Conservation (phyloP, 306 rosid species). For the Senna tora region DNA sequence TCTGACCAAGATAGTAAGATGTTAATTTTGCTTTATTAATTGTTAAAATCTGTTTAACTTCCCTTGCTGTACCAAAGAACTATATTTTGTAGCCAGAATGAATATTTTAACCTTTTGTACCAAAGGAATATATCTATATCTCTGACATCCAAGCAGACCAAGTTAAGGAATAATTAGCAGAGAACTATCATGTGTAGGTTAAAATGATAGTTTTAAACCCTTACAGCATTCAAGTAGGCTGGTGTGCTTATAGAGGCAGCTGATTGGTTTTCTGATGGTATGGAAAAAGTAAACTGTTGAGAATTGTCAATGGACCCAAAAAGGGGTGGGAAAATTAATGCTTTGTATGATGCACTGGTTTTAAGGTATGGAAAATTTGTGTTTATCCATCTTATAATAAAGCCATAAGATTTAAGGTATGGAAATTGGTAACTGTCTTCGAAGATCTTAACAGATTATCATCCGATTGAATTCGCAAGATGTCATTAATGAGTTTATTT, state of each 20-base stretch:
- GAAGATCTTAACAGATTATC: background rate
- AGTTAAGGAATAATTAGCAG: background rate
- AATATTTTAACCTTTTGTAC: background rate
- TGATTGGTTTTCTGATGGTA: background rate
- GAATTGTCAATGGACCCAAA: constrained; percentile 8
- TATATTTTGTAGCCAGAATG: constrained; percentile 6
- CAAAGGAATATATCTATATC: background rate
- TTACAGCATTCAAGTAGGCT: background rate
- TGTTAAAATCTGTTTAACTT: background rate
- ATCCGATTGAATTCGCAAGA: constrained; percentile 19
- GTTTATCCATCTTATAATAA: constrained; percentile 18
- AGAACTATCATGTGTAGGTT: background rate
- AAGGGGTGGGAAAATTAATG: background rate
- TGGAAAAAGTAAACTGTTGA: constrained; percentile 26
- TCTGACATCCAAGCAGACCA: background rate
- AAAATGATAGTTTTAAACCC: constrained; percentile 1
- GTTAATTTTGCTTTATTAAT: background rate
- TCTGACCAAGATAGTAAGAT: constrained; percentile 21
- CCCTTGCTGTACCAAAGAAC: constrained; percentile 5
- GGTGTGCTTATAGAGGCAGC: background rate
- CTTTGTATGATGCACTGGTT: background rate
- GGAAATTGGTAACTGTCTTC: background rate
- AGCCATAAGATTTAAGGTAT: constrained; percentile 7
- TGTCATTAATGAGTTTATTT: background rate
- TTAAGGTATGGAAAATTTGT: too few relatives aligned